These are phyloP conservation scores for Kwoniella dejecticola DNA, from an alignment of 768 basidiomycete genomes.

Conservation along the genomic window DNA sequence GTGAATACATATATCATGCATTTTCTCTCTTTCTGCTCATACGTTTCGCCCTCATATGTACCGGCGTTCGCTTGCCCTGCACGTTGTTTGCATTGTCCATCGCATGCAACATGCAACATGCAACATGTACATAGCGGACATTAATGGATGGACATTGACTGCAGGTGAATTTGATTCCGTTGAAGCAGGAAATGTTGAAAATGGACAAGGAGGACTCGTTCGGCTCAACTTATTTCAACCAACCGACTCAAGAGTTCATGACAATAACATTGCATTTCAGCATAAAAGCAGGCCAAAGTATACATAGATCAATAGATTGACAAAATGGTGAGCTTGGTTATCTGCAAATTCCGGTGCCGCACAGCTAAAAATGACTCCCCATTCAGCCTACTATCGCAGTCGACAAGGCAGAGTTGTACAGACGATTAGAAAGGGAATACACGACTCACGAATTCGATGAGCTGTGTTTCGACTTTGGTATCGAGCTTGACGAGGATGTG, in stretches of 20 bases:
- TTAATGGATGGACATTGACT: not conserved
- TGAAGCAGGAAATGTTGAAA: not conserved
- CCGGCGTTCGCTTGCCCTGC: no score
- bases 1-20: slow-evolving; percentile 4
- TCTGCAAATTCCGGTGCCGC: not conserved
- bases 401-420: slow-evolving; percentile 92
- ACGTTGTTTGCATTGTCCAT: no score
- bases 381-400: slow-evolving; percentile 86
- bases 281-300: no score
- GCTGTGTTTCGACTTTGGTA: slow-evolving; percentile 93
- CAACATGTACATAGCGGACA: no score
- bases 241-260: no score
- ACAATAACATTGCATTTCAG: no score
- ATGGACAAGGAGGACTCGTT: not conserved
- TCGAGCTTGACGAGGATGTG: slow-evolving; percentile 98
- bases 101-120: no score
- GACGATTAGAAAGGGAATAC: slow-evolving; percentile 77
- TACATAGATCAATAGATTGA: no score
- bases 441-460: slow-evolving; percentile 91
- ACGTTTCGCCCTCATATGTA: no score
- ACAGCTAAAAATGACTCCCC: not conserved
- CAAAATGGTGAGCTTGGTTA: slow-evolving; percentile 14
- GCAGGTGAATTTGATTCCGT: slow-evolving; percentile 18
- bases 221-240: no score
- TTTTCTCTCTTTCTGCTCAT: slow-evolving; percentile 2